Evolutionary conservation across 106 monocot species (phyloP).

Genomic region (Dioscorea dumetorum): DNA sequence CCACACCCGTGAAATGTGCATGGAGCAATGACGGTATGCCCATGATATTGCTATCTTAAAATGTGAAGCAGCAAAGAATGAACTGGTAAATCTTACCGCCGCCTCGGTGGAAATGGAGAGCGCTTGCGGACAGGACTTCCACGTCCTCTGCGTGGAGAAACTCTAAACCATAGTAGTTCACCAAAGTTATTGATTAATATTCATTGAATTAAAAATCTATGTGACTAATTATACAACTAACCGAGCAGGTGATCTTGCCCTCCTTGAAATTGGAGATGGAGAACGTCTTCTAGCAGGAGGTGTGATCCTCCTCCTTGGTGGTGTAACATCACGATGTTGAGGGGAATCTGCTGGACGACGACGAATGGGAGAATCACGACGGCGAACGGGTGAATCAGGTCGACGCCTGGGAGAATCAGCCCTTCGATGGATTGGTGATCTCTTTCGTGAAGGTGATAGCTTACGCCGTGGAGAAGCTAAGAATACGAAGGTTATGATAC

Average conservation of each 20-base stretch:
- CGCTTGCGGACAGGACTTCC: slow-evolving; percentile 80
- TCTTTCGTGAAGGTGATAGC: slow-evolving; percentile 56
- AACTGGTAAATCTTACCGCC: slow-evolving; percentile 38
- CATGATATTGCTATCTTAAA: too few relatives aligned
- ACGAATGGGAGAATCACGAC: slow-evolving; percentile 67
- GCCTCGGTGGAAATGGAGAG: slow-evolving; percentile 71
- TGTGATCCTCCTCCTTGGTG: slow-evolving; percentile 53
- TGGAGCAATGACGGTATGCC: too few relatives aligned
- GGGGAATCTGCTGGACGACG: slow-evolving; percentile 60
- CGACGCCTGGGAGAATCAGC: slow-evolving; percentile 63
- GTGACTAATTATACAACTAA: slow-evolving; percentile 13
- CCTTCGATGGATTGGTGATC: slow-evolving; percentile 45
- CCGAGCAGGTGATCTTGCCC: slow-evolving; percentile 72
- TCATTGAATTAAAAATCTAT: background rate
- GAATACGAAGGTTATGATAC: background rate
- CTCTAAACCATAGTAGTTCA: slow-evolving; percentile 12
- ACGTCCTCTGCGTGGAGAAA: slow-evolving; percentile 84
- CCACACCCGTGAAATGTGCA: too few relatives aligned
- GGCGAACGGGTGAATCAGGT: slow-evolving; percentile 52
- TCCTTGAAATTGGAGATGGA: slow-evolving; percentile 68
- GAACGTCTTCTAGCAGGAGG: slow-evolving; percentile 83
- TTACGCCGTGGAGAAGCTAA: slow-evolving; percentile 76
- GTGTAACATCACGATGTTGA: slow-evolving; percentile 51
- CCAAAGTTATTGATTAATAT: background rate
- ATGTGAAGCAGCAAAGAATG: background rate